Base-by-base conservation (phyloP, 106 monocot species). In the Amphibolis antarctica region DNA sequence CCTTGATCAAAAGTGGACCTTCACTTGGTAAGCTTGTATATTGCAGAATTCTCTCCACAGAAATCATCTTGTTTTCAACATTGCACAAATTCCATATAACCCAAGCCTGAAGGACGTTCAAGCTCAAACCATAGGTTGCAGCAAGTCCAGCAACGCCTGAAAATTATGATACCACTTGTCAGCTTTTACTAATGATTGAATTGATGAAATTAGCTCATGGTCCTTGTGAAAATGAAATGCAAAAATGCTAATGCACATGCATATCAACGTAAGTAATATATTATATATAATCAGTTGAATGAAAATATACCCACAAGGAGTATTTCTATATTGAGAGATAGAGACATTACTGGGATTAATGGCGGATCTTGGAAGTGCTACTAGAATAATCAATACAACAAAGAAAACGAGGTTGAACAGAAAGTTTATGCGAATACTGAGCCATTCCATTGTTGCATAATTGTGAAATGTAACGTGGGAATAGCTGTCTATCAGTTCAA, bases 31-130 rank as follows among this genome's bases (percentile, higher is more conserved):
- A 78, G 23, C 62, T 71, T 17, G 82, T 78, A 44, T 74, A 82
- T 46, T 96, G 89, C n/a, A 86, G 69, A 63, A 90, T 86, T 74
- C 96, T 86, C 69, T 96, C 96, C 11, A 96, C 90, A 7, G 82
- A 90, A 6, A 90, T 87, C 86, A 96, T 90, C 68, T 90, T 96
- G 74, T 96, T 96, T 58, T 96, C 90, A 13, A 86, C 84, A 59
- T 81, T 86, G 65, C 96, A 90, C 4, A 86, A 60, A 65, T 84
- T 90, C 86, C 89, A 84, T 77, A 90, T 84, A 0, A 89, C 82
- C 84, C 84, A 82, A 46, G 90, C 86, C 42, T 84, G 84, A 28
- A 82, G 62, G 27, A 80, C 78, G 56, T 90, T 96, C 42, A 96
- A 55, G 54, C 83, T 96, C 20, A 96, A 66, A 44, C 86, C 96